phyloP scores from a whole-genome alignment of 2,329 filamentous ascomycete genomes.

The Ophiosphaerella korrae region DNA sequence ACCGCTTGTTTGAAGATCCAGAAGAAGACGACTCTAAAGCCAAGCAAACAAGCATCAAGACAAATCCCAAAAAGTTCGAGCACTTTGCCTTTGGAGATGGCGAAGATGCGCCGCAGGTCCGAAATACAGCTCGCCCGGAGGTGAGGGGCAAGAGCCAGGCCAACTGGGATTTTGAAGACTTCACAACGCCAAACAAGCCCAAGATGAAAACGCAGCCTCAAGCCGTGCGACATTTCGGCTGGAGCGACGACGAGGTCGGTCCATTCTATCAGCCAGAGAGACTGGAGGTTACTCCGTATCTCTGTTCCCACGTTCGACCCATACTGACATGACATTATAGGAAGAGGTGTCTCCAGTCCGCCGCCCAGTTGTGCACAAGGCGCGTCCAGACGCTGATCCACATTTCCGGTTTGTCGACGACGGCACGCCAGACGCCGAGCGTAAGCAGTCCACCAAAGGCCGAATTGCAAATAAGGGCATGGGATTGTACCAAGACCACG shows the following conservation, averaged over 20 bases:
- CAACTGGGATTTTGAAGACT: constrained; percentile 90
- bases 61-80: constrained; percentile 78
- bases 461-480: constrained; percentile 69
- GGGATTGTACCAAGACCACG: constrained; percentile 76
- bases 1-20: constrained; percentile 63
- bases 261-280: constrained; percentile 20
- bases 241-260: constrained; percentile 70
- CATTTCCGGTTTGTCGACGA: constrained; percentile 88
- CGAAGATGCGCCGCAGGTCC: constrained; percentile 44
- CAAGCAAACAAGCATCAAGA: constrained; percentile 55
- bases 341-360: constrained; percentile 64
- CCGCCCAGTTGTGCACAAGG: constrained; percentile 64
- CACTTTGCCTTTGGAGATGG: constrained; percentile 84
- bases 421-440: constrained; percentile 61
- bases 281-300: constrained; percentile 14
- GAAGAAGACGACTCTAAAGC: constrained; percentile 48
- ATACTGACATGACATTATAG: constrained; percentile 43
- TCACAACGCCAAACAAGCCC: constrained; percentile 79
- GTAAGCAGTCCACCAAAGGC: constrained; percentile 47
- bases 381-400: constrained; percentile 77
- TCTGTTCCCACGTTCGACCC: neutral
- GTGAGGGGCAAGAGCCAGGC: constrained; percentile 64
- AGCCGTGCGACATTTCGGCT: constrained; percentile 75
- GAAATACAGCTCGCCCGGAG: constrained; percentile 30
- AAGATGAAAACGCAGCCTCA: constrained; percentile 67